Evolutionary conservation across 441 rosid species (phyloP), one percentile per base, ranked within the genome.

Genomic region (Gossypium laxum): DNA sequence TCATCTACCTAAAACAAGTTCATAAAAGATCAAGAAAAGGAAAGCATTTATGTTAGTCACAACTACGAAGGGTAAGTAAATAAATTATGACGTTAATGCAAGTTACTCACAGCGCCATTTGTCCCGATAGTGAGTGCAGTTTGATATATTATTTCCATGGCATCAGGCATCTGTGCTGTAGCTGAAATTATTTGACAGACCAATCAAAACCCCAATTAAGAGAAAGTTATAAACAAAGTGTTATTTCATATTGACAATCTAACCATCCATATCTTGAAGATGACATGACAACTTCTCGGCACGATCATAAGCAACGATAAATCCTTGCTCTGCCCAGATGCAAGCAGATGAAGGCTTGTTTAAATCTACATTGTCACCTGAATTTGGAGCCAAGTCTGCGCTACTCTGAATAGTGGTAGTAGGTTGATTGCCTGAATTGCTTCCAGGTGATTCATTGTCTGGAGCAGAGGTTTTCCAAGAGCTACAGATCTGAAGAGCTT

Each of bases 131-230:
- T 68, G 55, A 89, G 82, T 19, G 90, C 91, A 51, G 74, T 77
- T 43, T 84, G 88, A 73, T 85, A 88, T 76, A 88, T 81, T 60
- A 81, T 79, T 70, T 89, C 91, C 91, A 89, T 89, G 60, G 93
- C 91, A 74, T 91, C 91, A 45, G 95, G 95, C 91, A 91, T 88
- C 78, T 87, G 83, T 47, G 86, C 80, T 67, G 83, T 70, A 69
- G 85, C 95, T 88, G 85, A 72, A 76, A 77, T 70, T 50, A 75
- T 70, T 66, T 58, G 71, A 18, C 17, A 70, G 32, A 57, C 38
- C 58, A 71, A 67, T 5, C 10, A 43, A 68, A 69, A 77, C 76
- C 6, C 38, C 14, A 43, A 50, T 45, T 50, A 24, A 38, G 45
- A 52, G 7, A 8, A n/a, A 76, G 28, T 10, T 2, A 30, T 38